Base-by-base conservation (phyloP, 2,329 filamentous ascomycete genomes). In the Epichloe uncinata region DNA sequence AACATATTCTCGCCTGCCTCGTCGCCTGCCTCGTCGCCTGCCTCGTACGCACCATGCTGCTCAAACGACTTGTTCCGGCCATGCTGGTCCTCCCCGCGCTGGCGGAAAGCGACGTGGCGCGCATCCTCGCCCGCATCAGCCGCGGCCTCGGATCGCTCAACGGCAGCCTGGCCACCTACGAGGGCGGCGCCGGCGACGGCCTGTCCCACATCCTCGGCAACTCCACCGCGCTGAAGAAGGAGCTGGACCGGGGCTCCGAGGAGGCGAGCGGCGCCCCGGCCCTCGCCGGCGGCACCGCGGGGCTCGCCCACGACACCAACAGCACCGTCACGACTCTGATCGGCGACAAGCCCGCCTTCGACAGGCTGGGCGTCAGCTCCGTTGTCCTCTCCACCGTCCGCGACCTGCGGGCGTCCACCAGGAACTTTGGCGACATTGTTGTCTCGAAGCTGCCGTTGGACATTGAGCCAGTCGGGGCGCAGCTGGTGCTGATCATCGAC, bases 161-260 rank as follows among this genome's bases (percentile, higher is more conserved):
- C 49, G 15, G 57, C 55, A 40, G 53, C 52, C n/a, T 58, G 56
- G 6, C 52, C 4, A n/a, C 42, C 22, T 22, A 22, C 22, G 22
- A 22, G 22, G 22, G 22, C 22, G 22, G 6, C 6, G 22, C 22
- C 22, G 22, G 22, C 22, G 22, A 22, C 22, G 22, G 22, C 22
- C 22, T 44, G 13, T 30, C 42, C 18, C 8, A n/a, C 42, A 11
- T 44, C 12, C 42, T 44, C 12, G 42, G 42, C 18, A 44, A 44
- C n/a, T 44, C 42, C 2, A 44, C 16, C 3, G 22, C 16, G 37
- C 47, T 61, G 3, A 61, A 60, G 42, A 16, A 30, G 12, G 18
- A 44, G 4, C 9, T 44, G 7, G 18, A 44, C 22, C 0, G 22
- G 0, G 42, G 42, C 1, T 11, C 42, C 9, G 5, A 7, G 11